Evolutionary conservation across 805 yeast species (phyloP), one percentile per base, ranked within the genome.

Genomic region (Metschnikowia noctiluminum): DNA sequence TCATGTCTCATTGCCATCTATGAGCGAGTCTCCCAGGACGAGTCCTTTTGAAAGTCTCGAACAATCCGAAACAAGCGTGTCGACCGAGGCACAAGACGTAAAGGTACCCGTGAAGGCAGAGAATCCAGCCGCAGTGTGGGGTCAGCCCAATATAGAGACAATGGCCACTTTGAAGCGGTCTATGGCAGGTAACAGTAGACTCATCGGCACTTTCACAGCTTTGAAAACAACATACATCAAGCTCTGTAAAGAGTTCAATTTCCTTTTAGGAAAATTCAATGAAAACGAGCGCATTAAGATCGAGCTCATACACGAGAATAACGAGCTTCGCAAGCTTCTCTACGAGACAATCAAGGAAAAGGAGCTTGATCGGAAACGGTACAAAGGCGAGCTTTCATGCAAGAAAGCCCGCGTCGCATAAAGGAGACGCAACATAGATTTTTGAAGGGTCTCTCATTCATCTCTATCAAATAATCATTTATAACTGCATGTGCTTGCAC

Each of bases 171-270:
- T 63, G 38, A 63, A 63, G 44, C 47, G 49, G 35, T 55, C 61
- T n/a, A 63, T 63, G 65, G 52, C 60, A 28, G 50, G 60, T 32
- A 55, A 55, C 40, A 61, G 65, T 49, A 61, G 62, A 42, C 55
- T 67, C 35, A 57, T 65, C 26, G 62, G 65, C 6, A 62, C 69
- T 2, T 68, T 63, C 57, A 64, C 73, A 3, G 60, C 68, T 2
- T 60, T 69, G 43, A 65, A 65, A 45, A 56, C 63, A 4, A 68
- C 73, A 5, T 69, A 69, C 53, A 56, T 69, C 50, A 68, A 69
- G 53, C 63, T 69, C 43, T 69, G 73, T 54, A 67, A 65, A 46
- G 73, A 69, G 47, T 69, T 68, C 61, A 69, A 69, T 48, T 68
- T 62, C 49, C 53, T 69, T 16, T 59, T 69, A 51, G 54, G 58